These are phyloP conservation scores for Fusarium irregulare DNA, from an alignment of 2,329 filamentous ascomycete genomes.

Conservation along the genomic window DNA sequence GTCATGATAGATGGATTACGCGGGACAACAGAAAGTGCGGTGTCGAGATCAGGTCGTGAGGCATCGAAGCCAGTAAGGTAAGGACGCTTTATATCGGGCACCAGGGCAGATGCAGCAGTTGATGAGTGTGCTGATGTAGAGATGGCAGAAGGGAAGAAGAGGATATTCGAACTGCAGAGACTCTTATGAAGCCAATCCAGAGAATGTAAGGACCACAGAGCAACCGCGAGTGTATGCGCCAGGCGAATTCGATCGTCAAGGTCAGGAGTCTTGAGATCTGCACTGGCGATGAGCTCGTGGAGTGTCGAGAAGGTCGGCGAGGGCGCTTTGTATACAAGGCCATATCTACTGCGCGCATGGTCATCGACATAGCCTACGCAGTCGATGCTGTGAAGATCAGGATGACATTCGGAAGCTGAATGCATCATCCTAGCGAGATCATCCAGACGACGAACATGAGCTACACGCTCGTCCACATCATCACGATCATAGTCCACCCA, in stretches of 20 bases:
- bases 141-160: conserved; percentile 62
- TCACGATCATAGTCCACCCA: conserved; percentile 60
- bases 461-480: conserved; percentile 55
- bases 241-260: conserved; percentile 57
- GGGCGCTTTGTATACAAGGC: conserved; percentile 57
- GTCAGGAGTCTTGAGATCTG: conserved; percentile 57
- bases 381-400: conserved; percentile 60
- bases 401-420: conserved; percentile 57
- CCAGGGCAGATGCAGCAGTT: conserved; percentile 50
- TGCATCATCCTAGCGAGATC: conserved; percentile 61
- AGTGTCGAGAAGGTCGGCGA: conserved; percentile 53
- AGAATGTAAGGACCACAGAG: conserved; percentile 63
- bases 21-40: conserved; percentile 60
- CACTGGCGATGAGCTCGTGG: conserved; percentile 53
- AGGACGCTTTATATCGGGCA: conserved; percentile 56
- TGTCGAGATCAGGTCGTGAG: conserved; percentile 62
- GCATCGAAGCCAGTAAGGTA: conserved; percentile 67
- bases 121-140: conserved; percentile 50
- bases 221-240: conserved; percentile 56
- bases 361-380: conserved; percentile 62
- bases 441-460: conserved; percentile 58
- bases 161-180: conserved; percentile 63
- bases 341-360: conserved; percentile 52
- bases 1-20: conserved; percentile 56
- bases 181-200: conserved; percentile 69